Conservation (phyloP, 257 asterid genomes). For the Nicotiana noctiflora region DNA sequence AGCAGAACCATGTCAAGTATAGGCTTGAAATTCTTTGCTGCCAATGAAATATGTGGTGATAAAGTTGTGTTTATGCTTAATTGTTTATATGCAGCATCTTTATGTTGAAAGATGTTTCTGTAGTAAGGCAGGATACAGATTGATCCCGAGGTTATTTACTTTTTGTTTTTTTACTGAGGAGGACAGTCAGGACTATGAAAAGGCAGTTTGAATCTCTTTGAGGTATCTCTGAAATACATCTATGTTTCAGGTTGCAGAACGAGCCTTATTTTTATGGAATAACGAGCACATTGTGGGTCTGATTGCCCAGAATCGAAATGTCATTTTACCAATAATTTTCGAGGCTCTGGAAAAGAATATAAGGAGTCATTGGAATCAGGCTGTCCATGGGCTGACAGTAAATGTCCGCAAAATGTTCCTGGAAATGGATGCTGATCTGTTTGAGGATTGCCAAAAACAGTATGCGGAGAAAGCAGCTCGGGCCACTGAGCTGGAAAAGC, state of each 20-base stretch:
- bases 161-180: background rate
- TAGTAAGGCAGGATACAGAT: background rate
- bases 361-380: conserved; percentile 75
- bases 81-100: background rate
- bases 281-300: conserved; percentile 56
- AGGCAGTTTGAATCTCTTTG: background rate
- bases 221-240: conserved; percentile 1
- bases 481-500: conserved; percentile 38
- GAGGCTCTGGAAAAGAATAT: conserved; percentile 66
- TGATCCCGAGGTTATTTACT: background rate
- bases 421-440: conserved; percentile 65
- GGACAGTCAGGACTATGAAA: background rate
- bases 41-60: background rate
- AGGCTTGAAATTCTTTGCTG: background rate
- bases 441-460: conserved; percentile 63
- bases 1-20: background rate
- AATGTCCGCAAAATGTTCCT: conserved; percentile 63
- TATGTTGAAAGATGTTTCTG: background rate
- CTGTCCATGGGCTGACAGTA: conserved; percentile 54
- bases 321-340: conserved; percentile 61
- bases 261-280: conserved; percentile 75
- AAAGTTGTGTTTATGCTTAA: background rate
- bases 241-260: conserved; percentile 68
- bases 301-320: conserved; percentile 58
- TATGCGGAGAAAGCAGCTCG: conserved; percentile 44